Percentiles rank a stretch among this genome's conserved stretches.
Evolutionary conservation across 2,329 filamentous ascomycete genomes (phyloP).

Genomic region (Hypoxylon sp.): DNA sequence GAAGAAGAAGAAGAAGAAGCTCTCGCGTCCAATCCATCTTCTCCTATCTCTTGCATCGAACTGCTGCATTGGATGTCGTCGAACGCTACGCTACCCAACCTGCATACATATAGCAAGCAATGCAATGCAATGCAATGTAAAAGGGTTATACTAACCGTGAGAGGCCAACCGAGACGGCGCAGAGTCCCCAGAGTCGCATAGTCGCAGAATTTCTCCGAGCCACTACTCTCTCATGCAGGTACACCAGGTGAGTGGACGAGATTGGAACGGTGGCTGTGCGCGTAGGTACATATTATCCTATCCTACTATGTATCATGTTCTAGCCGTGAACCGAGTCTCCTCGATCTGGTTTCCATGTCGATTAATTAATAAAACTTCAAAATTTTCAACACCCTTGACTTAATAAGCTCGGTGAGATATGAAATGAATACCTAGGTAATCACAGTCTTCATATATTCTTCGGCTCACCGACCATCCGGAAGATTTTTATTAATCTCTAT

Average conservation of each 20-base stretch:
- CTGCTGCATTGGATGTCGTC: slow-evolving; percentile 29
- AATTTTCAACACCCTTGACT: no score
- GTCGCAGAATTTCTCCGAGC: slow-evolving; percentile 33
- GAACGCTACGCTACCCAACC: slow-evolving; percentile 24
- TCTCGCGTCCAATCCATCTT: slow-evolving; percentile 16
- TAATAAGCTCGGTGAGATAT: no score
- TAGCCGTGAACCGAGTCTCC: not conserved
- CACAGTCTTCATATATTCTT: not conserved
- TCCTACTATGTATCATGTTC: no score
- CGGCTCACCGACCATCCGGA: slow-evolving; percentile 8
- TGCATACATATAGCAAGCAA: no score
- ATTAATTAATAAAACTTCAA: no score
- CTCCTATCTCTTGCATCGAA: slow-evolving; percentile 30
- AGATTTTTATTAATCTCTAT: slow-evolving; percentile 4
- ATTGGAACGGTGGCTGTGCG: slow-evolving; percentile 11
- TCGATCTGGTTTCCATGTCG: not conserved
- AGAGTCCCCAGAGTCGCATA: no score
- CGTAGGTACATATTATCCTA: not conserved
- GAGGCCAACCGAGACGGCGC: slow-evolving; percentile 30
- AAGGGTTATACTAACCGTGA: no score
- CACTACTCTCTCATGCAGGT: slow-evolving; percentile 31
- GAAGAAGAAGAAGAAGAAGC: slow-evolving; percentile 6
- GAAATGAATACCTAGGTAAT: not conserved
- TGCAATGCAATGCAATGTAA: no score
- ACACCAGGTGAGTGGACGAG: slow-evolving; percentile 6